phyloP scores from a whole-genome alignment of 1,139 yeast species.

The Zygosaccharomyces sapae region DNA sequence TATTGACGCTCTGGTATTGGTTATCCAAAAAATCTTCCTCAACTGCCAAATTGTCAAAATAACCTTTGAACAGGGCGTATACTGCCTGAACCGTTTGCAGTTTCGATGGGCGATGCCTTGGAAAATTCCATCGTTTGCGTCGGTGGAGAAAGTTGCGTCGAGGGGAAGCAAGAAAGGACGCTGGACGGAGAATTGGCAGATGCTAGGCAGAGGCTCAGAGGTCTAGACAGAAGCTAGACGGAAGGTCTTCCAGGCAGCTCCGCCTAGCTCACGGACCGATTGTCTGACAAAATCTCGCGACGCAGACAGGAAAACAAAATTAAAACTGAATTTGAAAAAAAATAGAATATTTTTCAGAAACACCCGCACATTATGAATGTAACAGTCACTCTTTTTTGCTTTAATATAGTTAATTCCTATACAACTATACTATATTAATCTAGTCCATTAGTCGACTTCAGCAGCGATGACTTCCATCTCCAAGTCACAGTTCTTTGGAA shows the following conservation, averaged over 20 bases:
- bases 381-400: too few relatives aligned
- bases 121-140: constrained; percentile 5
- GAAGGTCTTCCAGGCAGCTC: neutral
- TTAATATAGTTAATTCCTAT: neutral
- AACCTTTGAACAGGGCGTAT: constrained; percentile 1
- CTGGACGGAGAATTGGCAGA: neutral
- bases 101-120: constrained; percentile 4
- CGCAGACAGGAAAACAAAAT: too few relatives aligned
- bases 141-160: neutral
- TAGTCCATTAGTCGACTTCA: constrained; percentile 37
- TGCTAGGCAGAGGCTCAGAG: neutral
- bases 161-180: neutral
- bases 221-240: neutral
- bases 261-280: too few relatives aligned
- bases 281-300: too few relatives aligned
- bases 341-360: too few relatives aligned
- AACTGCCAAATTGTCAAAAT: neutral
- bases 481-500: constrained; percentile 78
- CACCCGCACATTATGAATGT: too few relatives aligned
- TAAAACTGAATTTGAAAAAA: too few relatives aligned
- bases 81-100: constrained; percentile 5
- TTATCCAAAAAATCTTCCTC: neutral
- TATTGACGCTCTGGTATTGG: constrained; percentile 15
- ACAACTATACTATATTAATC: neutral
- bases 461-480: constrained; percentile 77